Evolutionary conservation across 106 monocot species (phyloP).

Genomic region (Allium cepa): DNA sequence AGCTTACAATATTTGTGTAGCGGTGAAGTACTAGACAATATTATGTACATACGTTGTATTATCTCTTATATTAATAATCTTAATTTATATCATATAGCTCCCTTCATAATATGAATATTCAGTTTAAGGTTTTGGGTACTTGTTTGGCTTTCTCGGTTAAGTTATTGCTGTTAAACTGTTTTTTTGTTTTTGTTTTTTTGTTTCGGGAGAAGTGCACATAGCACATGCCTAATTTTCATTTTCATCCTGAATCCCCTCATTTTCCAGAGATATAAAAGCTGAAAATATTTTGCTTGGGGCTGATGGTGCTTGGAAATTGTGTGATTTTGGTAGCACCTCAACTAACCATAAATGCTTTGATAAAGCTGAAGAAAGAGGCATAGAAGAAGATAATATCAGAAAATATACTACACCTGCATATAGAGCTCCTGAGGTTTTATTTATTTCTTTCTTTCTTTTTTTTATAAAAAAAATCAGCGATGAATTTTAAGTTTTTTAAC

Average conservation of each 20-base stretch:
- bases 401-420: slow-evolving; percentile 83
- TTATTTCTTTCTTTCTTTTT: neutral
- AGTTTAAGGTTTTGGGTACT: neutral
- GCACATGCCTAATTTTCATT: neutral
- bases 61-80: too few species aligned
- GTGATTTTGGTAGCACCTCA: slow-evolving; percentile 82
- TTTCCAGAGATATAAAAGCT: slow-evolving; percentile 64
- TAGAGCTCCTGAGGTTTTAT: slow-evolving; percentile 45
- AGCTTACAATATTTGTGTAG: too few species aligned
- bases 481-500: too few species aligned
- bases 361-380: slow-evolving; percentile 73
- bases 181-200: too few species aligned
- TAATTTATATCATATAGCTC: too few species aligned
- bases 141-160: neutral
- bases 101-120: neutral
- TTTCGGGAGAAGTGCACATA: too few species aligned
- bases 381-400: slow-evolving; percentile 79
- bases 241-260: neutral
- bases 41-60: too few species aligned
- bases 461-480: too few species aligned
- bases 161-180: too few species aligned
- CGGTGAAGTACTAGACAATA: too few species aligned
- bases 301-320: slow-evolving; percentile 78
- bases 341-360: slow-evolving; percentile 78
- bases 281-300: slow-evolving; percentile 76